phyloP scores from a whole-genome alignment of 495 filamentous ascomycete species.

The Lepraria neglecta region DNA sequence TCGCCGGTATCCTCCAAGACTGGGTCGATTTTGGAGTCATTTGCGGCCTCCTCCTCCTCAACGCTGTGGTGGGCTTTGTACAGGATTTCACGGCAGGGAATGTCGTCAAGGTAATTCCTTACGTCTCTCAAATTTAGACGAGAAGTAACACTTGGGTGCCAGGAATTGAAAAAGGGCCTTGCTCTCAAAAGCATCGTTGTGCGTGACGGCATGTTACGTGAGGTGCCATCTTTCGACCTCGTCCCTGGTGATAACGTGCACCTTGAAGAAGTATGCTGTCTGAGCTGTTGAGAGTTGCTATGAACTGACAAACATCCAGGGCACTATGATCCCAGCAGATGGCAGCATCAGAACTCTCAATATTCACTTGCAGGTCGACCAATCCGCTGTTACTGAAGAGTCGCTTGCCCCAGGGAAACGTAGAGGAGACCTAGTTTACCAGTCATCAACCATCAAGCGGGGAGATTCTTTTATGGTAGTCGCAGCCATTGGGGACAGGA shows the following conservation, averaged over 20 bases:
- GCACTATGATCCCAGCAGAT: constrained; percentile 85
- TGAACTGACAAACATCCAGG: constrained; percentile 27
- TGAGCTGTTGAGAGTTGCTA: background rate
- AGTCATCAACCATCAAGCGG: constrained; percentile 85
- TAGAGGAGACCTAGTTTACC: constrained; percentile 68
- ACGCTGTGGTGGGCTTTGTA: constrained; percentile 77
- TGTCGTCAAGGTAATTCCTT: constrained; percentile 57
- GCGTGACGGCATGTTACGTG: constrained; percentile 63
- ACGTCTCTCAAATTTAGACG: no score
- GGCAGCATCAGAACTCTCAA: constrained; percentile 74
- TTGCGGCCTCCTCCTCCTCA: constrained; percentile 65
- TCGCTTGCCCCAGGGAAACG: constrained; percentile 87
- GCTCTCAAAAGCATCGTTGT: constrained; percentile 79
- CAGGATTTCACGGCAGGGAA: constrained; percentile 88
- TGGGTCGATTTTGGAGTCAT: constrained; percentile 82
- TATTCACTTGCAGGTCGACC: constrained; percentile 82
- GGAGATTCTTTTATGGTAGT: constrained; percentile 77
- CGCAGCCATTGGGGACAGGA: constrained; percentile 76
- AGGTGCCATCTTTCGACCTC: constrained; percentile 70
- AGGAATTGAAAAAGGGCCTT: constrained; percentile 80
- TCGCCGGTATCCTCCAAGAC: constrained; percentile 73
- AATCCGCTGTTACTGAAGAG: constrained; percentile 87
- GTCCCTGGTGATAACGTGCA: constrained; percentile 87
- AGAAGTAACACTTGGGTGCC: no score
- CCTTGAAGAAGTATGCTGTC: constrained; percentile 56